Evolutionary conservation across 805 yeast genomes (phyloP), one percentile per base, ranked within the genome.

Genomic region (Ogataea sp.): DNA sequence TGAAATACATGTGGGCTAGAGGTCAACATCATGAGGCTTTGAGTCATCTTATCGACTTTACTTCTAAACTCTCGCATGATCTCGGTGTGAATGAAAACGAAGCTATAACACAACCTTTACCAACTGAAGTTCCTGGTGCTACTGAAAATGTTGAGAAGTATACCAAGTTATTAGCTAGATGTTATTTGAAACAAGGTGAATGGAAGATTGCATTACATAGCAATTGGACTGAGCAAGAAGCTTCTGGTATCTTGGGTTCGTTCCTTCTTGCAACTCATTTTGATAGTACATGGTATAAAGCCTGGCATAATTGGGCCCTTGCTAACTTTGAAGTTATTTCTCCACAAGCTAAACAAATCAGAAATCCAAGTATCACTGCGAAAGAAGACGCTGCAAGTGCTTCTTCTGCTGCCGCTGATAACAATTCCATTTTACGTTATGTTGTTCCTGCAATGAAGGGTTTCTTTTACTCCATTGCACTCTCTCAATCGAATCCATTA

Each of bases 251-350:
- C 47, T 64, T 93, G 43, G 96, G 97, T 11, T 88, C 97, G 0
- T 93, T 86, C 56, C 65, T 93, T 40, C 68, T 93, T 46, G 97
- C 98, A 0, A 90, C 98, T 0, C 96, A 89, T 56, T 90, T 93
- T 59, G 97, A 93, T 56, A 70, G 75, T 27, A 73, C 75, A 20
- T 93, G 98, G 96, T 93, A 93, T 54, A 93, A 94, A 55, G 98
- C 97, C 15, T 94, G 98, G 98, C 99, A 93, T 58, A 90, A 88
- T 55, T 93, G 99, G 99, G 98, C 98, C 0, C 68, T 94, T 54
- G 97, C 97, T 1, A 93, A 94, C 59, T 93, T 89, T 56, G 97
- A 93, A 56, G 97, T 90, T 1, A 83, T 90, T 17, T 83, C 96
- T 0, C 68, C 82, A 21, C 60, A 61, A 34, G 48, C 65, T 0